Evolutionary conservation across 495 filamentous ascomycete species (phyloP).

Genomic region (Aspergillus saccharolyticus): DNA sequence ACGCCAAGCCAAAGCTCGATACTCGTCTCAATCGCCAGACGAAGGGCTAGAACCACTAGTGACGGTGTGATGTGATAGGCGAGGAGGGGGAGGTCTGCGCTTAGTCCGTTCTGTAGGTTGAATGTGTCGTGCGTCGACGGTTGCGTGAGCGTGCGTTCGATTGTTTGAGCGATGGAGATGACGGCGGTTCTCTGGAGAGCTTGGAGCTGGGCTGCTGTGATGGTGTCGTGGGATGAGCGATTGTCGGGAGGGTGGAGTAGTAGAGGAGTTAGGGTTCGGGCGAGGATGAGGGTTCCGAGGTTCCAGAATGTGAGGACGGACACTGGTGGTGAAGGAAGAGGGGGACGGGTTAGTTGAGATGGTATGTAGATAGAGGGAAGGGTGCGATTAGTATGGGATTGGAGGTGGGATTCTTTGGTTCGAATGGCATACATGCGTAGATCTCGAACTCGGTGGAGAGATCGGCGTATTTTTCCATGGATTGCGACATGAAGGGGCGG

Average conservation of each 20-base stretch:
- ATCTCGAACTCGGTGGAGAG: constrained; percentile 18
- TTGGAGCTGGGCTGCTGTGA: too few relatives aligned
- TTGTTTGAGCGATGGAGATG: too few relatives aligned
- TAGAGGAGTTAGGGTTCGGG: constrained; percentile 10
- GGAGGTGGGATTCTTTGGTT: background rate
- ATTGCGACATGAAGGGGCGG: constrained; percentile 13
- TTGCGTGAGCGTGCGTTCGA: too few relatives aligned
- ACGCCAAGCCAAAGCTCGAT: constrained; percentile 3
- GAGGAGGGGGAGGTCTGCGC: too few relatives aligned
- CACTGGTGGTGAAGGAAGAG: constrained; percentile 6
- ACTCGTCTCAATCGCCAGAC: constrained; percentile 17
- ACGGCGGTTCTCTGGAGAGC: too few relatives aligned
- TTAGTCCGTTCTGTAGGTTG: constrained; percentile 21
- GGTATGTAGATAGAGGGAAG: too few relatives aligned
- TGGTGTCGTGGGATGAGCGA: too few relatives aligned
- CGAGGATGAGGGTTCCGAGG: constrained; percentile 16
- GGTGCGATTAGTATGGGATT: too few relatives aligned
- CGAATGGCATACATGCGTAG: constrained; percentile 16
- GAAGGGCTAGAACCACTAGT: constrained; percentile 15
- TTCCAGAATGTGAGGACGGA: constrained; percentile 20
- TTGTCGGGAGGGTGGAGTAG: background rate
- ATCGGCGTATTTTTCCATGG: constrained; percentile 4
- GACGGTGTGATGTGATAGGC: constrained; percentile 20
- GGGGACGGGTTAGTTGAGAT: too few relatives aligned
- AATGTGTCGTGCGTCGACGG: background rate